These are phyloP conservation scores for Evernia prunastri DNA, from an alignment of 495 filamentous ascomycete genomes.

Conservation along the genomic window DNA sequence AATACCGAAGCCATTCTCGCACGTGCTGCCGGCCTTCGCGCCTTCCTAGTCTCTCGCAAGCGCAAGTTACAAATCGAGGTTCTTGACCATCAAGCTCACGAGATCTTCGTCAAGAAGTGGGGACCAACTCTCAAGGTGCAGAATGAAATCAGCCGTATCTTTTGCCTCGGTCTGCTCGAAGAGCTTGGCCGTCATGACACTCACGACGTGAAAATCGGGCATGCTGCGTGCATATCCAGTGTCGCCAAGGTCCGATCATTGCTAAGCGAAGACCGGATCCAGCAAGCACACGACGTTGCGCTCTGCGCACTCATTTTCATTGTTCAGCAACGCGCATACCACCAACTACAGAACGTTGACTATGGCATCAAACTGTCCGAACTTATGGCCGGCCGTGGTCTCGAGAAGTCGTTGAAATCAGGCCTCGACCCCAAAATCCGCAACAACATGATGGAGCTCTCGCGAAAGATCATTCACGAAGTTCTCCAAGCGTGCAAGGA, in stretches of 20 bases:
- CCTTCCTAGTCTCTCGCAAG: slow-evolving; percentile 45
- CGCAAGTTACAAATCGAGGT: slow-evolving; percentile 41
- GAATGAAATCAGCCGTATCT: slow-evolving; percentile 41
- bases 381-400: slow-evolving; percentile 45
- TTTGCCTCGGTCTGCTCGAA: slow-evolving; percentile 46
- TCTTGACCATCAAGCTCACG: slow-evolving; percentile 47
- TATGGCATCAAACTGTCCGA: slow-evolving; percentile 51
- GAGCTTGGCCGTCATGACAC: slow-evolving; percentile 37
- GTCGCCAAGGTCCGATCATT: slow-evolving; percentile 37
- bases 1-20: slow-evolving; percentile 46
- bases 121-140: slow-evolving; percentile 33
- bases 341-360: slow-evolving; percentile 40
- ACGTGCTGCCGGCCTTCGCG: slow-evolving; percentile 45
- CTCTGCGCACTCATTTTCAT: slow-evolving; percentile 51
- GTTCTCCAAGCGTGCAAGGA: slow-evolving; percentile 45
- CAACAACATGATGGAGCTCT: slow-evolving; percentile 47
- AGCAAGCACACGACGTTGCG: slow-evolving; percentile 48
- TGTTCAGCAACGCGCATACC: slow-evolving; percentile 48
- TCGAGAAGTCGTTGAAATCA: slow-evolving; percentile 36
- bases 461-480: slow-evolving; percentile 46
- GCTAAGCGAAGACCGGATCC: slow-evolving; percentile 39
- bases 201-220: slow-evolving; percentile 37
- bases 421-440: slow-evolving; percentile 36
- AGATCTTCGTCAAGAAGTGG: slow-evolving; percentile 51
- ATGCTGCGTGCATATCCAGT: slow-evolving; percentile 32